These are phyloP conservation scores for Backusella morwellensis DNA, from an alignment of 192 early-diverging fungal species.

Conservation along the genomic window DNA sequence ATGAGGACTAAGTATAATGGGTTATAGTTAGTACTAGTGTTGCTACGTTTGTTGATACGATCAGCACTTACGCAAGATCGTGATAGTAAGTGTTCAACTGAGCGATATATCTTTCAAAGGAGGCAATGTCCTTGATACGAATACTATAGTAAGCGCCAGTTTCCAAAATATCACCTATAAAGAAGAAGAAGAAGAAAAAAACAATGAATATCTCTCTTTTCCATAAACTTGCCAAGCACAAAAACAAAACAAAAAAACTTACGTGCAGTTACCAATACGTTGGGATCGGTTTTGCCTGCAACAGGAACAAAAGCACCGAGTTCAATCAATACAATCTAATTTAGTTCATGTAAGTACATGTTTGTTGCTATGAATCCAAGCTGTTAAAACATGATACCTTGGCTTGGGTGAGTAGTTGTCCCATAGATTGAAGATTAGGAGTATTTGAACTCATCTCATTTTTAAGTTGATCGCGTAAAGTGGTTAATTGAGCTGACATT, in stretches of 20 bases:
- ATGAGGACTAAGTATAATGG: constrained; percentile 12
- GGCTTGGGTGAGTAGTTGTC: constrained; percentile 58
- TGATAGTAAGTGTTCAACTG: constrained; percentile 91
- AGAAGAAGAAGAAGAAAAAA: neutral
- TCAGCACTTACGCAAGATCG: constrained; percentile 61
- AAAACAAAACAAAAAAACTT: constrained; percentile 18
- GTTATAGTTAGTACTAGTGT: neutral
- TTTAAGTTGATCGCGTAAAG: constrained; percentile 57
- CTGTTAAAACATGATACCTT: constrained; percentile 53
- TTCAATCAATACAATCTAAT: constrained; percentile 51
- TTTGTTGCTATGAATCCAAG: neutral
- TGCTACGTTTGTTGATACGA: neutral
- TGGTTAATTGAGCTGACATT: constrained; percentile 31
- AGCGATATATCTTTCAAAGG: constrained; percentile 94
- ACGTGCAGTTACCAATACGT: constrained; percentile 57
- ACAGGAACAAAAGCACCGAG: constrained; percentile 46
- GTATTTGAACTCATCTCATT: constrained; percentile 65
- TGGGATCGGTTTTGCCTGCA: constrained; percentile 31
- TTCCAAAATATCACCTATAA: constrained; percentile 82
- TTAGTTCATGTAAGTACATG: neutral
- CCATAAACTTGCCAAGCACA: neutral
- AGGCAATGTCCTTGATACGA: constrained; percentile 80
- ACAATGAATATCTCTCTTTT: neutral
- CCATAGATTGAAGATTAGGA: constrained; percentile 69
- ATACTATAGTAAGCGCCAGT: constrained; percentile 88